A percentile compares a stretch with the other conserved stretches of the same genome.
Evolutionary conservation across 805 yeast species (phyloP).

Genomic region (Peterozyma xylosa): DNA sequence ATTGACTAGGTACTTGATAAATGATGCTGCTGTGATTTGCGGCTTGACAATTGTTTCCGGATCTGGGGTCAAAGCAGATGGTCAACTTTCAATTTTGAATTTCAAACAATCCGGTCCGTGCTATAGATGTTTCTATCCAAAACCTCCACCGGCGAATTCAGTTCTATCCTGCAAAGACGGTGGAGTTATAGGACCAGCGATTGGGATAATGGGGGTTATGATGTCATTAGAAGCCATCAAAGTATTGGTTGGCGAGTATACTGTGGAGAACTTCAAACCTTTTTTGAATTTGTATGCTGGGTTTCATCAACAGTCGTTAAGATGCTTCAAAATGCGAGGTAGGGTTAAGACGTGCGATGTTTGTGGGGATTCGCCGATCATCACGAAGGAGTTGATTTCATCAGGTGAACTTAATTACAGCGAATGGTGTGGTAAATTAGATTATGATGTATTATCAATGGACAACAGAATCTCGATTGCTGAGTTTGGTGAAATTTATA

Average conservation of each 20-base stretch:
- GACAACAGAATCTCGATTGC: slow-evolving; percentile 41
- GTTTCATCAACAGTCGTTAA: slow-evolving; percentile 54
- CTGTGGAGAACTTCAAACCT: slow-evolving; percentile 49
- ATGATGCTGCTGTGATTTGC: slow-evolving; percentile 70
- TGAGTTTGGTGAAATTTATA: slow-evolving; percentile 18
- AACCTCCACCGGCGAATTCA: slow-evolving; percentile 78
- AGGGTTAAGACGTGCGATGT: slow-evolving; percentile 51
- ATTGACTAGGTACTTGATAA: slow-evolving; percentile 73
- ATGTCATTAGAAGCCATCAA: slow-evolving; percentile 88
- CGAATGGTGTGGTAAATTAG: slow-evolving; percentile 65
- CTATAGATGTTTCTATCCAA: slow-evolving; percentile 88
- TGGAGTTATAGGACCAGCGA: slow-evolving; percentile 94
- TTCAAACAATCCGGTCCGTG: slow-evolving; percentile 73
- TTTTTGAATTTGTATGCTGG: slow-evolving; percentile 64
- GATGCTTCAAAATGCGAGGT: slow-evolving; percentile 76
- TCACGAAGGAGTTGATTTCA: slow-evolving; percentile 40
- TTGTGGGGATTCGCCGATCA: slow-evolving; percentile 49
- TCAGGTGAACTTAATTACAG: slow-evolving; percentile 50
- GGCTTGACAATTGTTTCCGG: slow-evolving; percentile 80
- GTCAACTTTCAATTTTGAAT: slow-evolving; percentile 77
- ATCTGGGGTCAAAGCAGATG: slow-evolving; percentile 86
- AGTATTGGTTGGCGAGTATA: slow-evolving; percentile 51
- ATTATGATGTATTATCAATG: slow-evolving; percentile 34
- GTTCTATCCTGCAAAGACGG: slow-evolving; percentile 88
- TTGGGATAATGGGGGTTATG: slow-evolving; percentile 81